These are phyloP conservation scores for Botrytis pseudocinerea DNA, from an alignment of 2,329 filamentous ascomycete genomes.

Conservation along the genomic window DNA sequence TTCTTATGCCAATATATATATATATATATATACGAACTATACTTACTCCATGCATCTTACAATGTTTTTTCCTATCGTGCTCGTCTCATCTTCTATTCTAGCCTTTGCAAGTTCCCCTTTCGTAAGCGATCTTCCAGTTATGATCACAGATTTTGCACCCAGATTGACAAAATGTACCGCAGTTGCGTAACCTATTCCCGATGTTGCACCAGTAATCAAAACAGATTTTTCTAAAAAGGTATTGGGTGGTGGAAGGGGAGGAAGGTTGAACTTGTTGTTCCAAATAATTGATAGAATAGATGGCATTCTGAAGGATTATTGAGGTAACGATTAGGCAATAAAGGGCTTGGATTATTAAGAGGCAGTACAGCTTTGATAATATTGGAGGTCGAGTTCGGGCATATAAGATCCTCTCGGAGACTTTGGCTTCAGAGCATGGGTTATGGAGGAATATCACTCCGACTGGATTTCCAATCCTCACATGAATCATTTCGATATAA, in stretches of 20 bases:
- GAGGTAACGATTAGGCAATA: not conserved
- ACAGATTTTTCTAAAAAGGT: constrained; percentile 39
- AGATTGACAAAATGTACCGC: constrained; percentile 46
- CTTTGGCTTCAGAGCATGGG: constrained; percentile 17
- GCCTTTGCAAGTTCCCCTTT: constrained; percentile 45
- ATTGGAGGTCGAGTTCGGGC: constrained; percentile 3
- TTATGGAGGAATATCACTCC: constrained; percentile 21
- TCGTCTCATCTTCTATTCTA: constrained; percentile 40
- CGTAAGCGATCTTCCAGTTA: constrained; percentile 44
- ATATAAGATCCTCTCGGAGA: constrained; percentile 20
- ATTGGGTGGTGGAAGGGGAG: constrained; percentile 33
- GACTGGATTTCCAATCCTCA: constrained; percentile 20
- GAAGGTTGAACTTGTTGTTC: constrained; percentile 35
- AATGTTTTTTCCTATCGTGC: constrained; percentile 27
- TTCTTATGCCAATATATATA: constrained; percentile 24
- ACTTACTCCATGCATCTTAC: constrained; percentile 28
- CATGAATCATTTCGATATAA: not conserved
- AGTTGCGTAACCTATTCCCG: constrained; percentile 46
- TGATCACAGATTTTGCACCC: constrained; percentile 45
- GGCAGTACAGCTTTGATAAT: constrained; percentile 1
- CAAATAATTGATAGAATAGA: constrained; percentile 26
- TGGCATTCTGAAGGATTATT: not conserved
- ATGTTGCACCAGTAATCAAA: constrained; percentile 47
- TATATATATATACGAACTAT: constrained; percentile 21
- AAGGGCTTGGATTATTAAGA: not conserved